Base-by-base conservation (phyloP, 345 rosid genomes). In the Camelina sativa region DNA sequence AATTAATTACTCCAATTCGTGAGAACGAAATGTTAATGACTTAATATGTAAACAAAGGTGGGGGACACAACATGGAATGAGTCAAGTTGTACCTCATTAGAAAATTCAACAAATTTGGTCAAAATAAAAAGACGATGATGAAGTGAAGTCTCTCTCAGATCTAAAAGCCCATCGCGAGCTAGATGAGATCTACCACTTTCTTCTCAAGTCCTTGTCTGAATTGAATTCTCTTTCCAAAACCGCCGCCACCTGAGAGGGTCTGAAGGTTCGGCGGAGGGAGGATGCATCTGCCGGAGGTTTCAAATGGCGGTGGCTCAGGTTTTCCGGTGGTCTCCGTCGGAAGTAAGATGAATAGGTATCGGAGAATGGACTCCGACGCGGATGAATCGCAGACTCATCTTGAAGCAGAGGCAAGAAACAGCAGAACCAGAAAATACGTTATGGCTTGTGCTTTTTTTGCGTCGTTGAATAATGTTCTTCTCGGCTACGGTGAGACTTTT, bases 381-480 rank as follows among this genome's bases (percentile, higher is more conserved):
- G 86, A 83, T 38, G 70, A 46, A 62, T 35, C 62, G 52, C 61
- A 55, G 11, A 30, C 44, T 19, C 62, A 81, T 71, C 79, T 71
- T 32, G 78, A 71, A 6, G 83, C 60, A 67, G 75, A 76, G 57
- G 69, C 69, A 3, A 82, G 88, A 80, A 78, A 63, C 55, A 80
- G 15, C 38, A 75, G 74, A 38, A 82, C 84, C 46, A 82, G 84
- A 51, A 90, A 79, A 72, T 90, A 85, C 77, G 87, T 92, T 57
- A 48, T 92, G 77, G 86, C 89, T 41, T 93, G 96, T 56, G 97
- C 95, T 47, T 72, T 91, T 79, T 87, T 93, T 74, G 97, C 97
- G 12, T 93, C 98, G 28, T 85, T 93, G 65, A 91, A 87, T 79
- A 83, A 84, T 71, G 98, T 93, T 78, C 93, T 91, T 81, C 97